These are phyloP conservation scores for Boletellus ananiceps DNA, from an alignment of 768 basidiomycete species.

Conservation along the genomic window DNA sequence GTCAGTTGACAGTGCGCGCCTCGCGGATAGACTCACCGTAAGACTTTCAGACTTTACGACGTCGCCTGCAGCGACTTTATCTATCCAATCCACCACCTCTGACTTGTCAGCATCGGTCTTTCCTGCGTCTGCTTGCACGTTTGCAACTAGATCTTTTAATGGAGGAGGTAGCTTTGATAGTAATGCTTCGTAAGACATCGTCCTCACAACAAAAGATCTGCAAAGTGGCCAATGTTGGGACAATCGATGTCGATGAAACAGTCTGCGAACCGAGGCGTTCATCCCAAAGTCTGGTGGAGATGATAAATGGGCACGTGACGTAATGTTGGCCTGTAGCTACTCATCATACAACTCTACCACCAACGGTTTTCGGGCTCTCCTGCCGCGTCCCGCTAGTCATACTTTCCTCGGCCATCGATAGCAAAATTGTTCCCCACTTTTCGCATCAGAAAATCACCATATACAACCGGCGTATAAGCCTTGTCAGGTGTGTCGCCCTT, in stretches of 20 bases:
- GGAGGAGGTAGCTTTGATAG: constrained; percentile 44
- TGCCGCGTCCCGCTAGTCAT: constrained; percentile 18
- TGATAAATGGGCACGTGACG: constrained; percentile 26
- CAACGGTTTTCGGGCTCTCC: no score
- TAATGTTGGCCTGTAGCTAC: neutral
- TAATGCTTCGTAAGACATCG: constrained; percentile 53
- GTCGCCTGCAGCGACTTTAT: constrained; percentile 51
- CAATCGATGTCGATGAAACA: constrained; percentile 24
- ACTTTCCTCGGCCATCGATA: constrained; percentile 32
- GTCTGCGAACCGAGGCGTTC: constrained; percentile 17
- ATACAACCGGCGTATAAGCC: constrained; percentile 49
- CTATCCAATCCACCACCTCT: constrained; percentile 68
- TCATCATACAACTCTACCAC: neutral
- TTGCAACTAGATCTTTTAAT: constrained; percentile 53
- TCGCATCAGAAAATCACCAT: constrained; percentile 71
- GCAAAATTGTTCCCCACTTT: constrained; percentile 78
- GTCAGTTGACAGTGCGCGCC: neutral
- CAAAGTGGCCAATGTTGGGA: constrained; percentile 4
- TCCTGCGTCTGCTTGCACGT: constrained; percentile 39
- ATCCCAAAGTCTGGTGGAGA: constrained; percentile 5
- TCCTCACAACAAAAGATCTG: constrained; percentile 15
- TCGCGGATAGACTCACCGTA: constrained; percentile 38
- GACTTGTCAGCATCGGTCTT: constrained; percentile 56
- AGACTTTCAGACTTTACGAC: constrained; percentile 43
- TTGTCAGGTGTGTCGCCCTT: constrained; percentile 21